Base-by-base conservation (phyloP, 1,284 basidiomycete species). In the Termitomyces sp. region DNA sequence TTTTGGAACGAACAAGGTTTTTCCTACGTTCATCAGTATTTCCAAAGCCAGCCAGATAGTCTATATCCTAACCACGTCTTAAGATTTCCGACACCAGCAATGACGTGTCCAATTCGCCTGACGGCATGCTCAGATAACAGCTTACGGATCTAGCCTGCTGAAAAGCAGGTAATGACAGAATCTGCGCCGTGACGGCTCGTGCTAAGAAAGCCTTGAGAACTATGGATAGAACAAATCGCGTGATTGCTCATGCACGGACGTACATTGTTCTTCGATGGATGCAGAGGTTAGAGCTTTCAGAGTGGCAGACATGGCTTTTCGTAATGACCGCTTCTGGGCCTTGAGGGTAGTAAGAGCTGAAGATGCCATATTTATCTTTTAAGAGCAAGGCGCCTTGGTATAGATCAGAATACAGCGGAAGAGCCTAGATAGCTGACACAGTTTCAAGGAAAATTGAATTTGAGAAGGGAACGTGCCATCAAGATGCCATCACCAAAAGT, bases 51-150 rank as follows among this genome's bases (percentile, higher is more conserved):
- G 50, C 10, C 5, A 34, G 38, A 21, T 30, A n/a, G 15, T 15
- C 24, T 24, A 5, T 7, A 7, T 17, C 13, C 53, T 52, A 34
- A 62, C 84, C 80, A 31, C 73, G 65, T 43, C 68, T 64, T 40
- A 87, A 65, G 50, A 82, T 75, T 28, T 75, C 74, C 24, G 68
- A 64, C 17, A 78, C 74, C 45, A 90, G 64, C 0, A 65, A 62
- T 8, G 73, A 64, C 0, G 89, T 90, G 61, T 85, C 77, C 40
- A 84, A 72, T 63, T 91, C 89, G 8, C 78, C 85, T 9, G 76
- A 66, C 12, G 86, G 85, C 88, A 91, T 90, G 69, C 81, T 90
- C 45, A 91, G 72, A 66, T 86, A 91, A 67, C 89, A 91, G 70
- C 86, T 83, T 30, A 90, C 65, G 13, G 73, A 73, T 56, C 67